These are phyloP conservation scores for Diplodia corticola DNA, from an alignment of 2,329 filamentous ascomycete species.

Conservation along the genomic window DNA sequence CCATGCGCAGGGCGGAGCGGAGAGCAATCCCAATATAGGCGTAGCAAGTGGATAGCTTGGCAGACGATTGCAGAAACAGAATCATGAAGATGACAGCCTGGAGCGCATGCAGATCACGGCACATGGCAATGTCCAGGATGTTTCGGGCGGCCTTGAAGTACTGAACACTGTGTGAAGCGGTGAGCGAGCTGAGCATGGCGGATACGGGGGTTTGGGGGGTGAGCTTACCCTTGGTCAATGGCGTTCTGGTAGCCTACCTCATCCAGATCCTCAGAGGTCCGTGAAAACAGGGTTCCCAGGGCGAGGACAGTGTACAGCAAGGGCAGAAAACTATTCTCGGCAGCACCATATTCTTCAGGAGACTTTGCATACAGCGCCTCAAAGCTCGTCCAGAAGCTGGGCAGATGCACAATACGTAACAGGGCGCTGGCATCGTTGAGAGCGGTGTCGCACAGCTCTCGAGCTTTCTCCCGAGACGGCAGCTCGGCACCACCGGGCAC, in stretches of 20 bases:
- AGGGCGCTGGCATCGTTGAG: conserved; percentile 64
- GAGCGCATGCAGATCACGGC: conserved; percentile 51
- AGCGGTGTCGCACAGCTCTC: conserved; percentile 58
- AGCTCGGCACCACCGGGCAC: conserved; percentile 54
- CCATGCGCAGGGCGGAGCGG: conserved; percentile 53
- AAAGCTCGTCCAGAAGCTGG: conserved; percentile 75
- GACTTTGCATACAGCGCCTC: conserved; percentile 75
- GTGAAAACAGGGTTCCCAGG: conserved; percentile 50
- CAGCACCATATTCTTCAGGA: conserved; percentile 46
- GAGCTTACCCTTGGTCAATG: conserved; percentile 48
- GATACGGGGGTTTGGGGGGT: background rate
- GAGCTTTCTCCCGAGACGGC: conserved; percentile 62
- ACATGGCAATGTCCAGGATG: conserved; percentile 55
- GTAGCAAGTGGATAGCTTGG: conserved; percentile 55
- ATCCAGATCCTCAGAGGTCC: conserved; percentile 40
- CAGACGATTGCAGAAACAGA: conserved; percentile 53
- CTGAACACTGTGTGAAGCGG: conserved; percentile 42
- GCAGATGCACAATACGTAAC: conserved; percentile 75
- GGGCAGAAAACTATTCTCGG: conserved; percentile 51
- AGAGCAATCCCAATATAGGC: conserved; percentile 54
- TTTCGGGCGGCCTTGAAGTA: conserved; percentile 52
- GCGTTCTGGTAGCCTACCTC: conserved; percentile 47
- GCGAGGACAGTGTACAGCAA: conserved; percentile 51
- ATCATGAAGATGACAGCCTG: conserved; percentile 57
- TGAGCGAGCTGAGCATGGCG: background rate